These are phyloP conservation scores for Albugo candida DNA, from an alignment of 352 stramenopile species.

Conservation along the genomic window DNA sequence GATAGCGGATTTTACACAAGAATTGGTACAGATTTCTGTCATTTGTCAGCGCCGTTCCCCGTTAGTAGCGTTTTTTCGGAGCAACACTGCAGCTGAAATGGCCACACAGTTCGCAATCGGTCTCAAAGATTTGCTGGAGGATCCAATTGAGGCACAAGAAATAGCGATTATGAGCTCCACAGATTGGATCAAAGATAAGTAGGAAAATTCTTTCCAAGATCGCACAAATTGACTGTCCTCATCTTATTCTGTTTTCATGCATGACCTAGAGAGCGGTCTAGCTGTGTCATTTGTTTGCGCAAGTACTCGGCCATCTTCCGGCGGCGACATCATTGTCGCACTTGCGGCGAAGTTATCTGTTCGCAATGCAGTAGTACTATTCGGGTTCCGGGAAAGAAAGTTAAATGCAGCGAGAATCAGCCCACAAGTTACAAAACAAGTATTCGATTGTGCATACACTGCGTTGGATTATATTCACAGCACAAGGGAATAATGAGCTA, in stretches of 20 bases:
- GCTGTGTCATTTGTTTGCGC: slow-evolving; percentile 61
- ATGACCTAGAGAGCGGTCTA: slow-evolving; percentile 25
- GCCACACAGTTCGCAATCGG: slow-evolving; percentile 60
- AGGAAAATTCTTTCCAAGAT: too few species aligned
- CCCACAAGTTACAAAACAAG: slow-evolving; percentile 57
- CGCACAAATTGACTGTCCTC: too few species aligned
- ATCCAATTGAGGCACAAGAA: slow-evolving; percentile 54
- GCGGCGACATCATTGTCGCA: slow-evolving; percentile 73
- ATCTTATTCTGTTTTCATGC: background rate
- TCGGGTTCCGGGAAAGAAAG: slow-evolving; percentile 65
- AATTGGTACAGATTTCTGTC: slow-evolving; percentile 66
- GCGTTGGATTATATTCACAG: slow-evolving; percentile 14
- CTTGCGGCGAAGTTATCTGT: slow-evolving; percentile 76
- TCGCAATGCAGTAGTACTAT: slow-evolving; percentile 75
- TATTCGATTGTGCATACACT: slow-evolving; percentile 71
- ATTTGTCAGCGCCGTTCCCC: slow-evolving; percentile 61
- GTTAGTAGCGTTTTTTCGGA: slow-evolving; percentile 63
- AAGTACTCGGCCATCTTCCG: slow-evolving; percentile 72
- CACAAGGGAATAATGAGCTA: too few species aligned
- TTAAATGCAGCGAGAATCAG: slow-evolving; percentile 63
- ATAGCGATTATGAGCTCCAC: slow-evolving; percentile 67
- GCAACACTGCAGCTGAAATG: slow-evolving; percentile 69
- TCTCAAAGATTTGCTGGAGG: slow-evolving; percentile 53
- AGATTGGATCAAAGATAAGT: slow-evolving; percentile 64
- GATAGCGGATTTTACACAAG: slow-evolving; percentile 37